phyloP scores from a whole-genome alignment of 371 early-diverging fungal species.

The Mucor saturninus region DNA sequence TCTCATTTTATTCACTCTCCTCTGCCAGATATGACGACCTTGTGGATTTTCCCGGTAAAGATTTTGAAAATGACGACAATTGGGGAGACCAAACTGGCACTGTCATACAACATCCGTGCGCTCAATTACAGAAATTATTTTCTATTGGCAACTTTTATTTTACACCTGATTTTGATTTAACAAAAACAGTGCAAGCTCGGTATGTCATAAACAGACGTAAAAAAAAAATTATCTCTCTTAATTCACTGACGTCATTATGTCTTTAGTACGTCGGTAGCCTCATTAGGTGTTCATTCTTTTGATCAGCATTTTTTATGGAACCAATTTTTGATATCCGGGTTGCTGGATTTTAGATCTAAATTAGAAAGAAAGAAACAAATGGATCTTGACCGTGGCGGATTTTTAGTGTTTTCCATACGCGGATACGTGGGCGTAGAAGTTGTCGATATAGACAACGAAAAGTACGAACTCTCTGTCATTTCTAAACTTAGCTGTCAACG shows the following conservation, averaged over 20 bases:
- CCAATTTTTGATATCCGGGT: slow-evolving; percentile 74
- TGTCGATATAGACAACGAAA: slow-evolving; percentile 45
- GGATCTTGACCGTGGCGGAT: slow-evolving; percentile 71
- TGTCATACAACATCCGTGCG: slow-evolving; percentile 64
- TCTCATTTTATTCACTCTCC: slow-evolving; percentile 68
- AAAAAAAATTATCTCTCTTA: neutral
- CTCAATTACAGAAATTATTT: slow-evolving; percentile 67
- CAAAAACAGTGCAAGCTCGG: slow-evolving; percentile 71
- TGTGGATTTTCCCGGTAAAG: slow-evolving; percentile 33
- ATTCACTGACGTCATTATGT: slow-evolving; percentile 2
- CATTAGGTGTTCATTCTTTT: slow-evolving; percentile 51
- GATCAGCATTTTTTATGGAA: slow-evolving; percentile 92
- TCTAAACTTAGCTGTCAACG: slow-evolving; percentile 93
- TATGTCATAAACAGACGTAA: slow-evolving; percentile 9
- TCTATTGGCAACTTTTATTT: slow-evolving; percentile 79
- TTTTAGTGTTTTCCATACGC: slow-evolving; percentile 74
- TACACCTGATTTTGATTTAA: slow-evolving; percentile 76
- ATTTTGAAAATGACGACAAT: slow-evolving; percentile 29
- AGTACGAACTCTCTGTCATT: slow-evolving; percentile 73
- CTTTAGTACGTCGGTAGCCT: slow-evolving; percentile 49
- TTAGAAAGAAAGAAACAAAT: slow-evolving; percentile 65
- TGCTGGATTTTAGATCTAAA: slow-evolving; percentile 78
- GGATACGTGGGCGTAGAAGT: slow-evolving; percentile 69
- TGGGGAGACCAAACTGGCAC: slow-evolving; percentile 33
- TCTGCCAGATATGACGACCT: slow-evolving; percentile 62